Evolutionary conservation across 2,329 filamentous ascomycete species (phyloP), one percentile per base, ranked within the genome.

Genomic region (Aureobasidium sp.): DNA sequence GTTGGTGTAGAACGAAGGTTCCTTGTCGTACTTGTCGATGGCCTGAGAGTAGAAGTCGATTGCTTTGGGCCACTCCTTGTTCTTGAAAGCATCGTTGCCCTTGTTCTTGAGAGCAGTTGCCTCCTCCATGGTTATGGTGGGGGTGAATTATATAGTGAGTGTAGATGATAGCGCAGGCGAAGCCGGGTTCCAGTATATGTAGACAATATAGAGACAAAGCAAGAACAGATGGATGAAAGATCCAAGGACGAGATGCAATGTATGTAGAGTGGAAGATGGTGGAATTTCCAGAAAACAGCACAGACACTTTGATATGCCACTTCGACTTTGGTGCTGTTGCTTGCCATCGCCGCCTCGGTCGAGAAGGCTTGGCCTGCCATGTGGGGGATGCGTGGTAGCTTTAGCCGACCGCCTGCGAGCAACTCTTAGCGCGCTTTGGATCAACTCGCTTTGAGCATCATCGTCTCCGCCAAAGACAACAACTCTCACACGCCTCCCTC

Each of bases 1-100:
- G 78, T 99, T 99, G 70, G 90, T 91, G 78, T 86, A 97, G 78
- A 92, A 97, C 0, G 92, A 89, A 7, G 92, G 89, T 71, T 97
- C 89, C 68, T 88, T 82, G 72, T 88, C 84, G 76, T 96, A 87
- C 68, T 90, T 78, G 64, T 89, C 87, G 72, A 99, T 97, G 29
- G 93, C 93, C 76, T 95, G 84, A 61, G 85, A 86, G 76, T 99
- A 99, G 68, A 87, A 85, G 1, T 92, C 87, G 66, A 96, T 82
- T 8, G 94, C 94, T 3, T 82, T 79, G 12, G 83, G 84, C 89
- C 90, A 99, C 79, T 97, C 89, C 71, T 96, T 91, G 36, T 86
- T 81, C 62, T 87, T 85, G 77, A 97, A 97, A 59, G 91, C 91
- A 72, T 92, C 89, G 78, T 99, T 99, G 74, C 94, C 94, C 76